phyloP scores from a whole-genome alignment of 2,329 filamentous ascomycete genomes.

The Pezicula radicicola region DNA sequence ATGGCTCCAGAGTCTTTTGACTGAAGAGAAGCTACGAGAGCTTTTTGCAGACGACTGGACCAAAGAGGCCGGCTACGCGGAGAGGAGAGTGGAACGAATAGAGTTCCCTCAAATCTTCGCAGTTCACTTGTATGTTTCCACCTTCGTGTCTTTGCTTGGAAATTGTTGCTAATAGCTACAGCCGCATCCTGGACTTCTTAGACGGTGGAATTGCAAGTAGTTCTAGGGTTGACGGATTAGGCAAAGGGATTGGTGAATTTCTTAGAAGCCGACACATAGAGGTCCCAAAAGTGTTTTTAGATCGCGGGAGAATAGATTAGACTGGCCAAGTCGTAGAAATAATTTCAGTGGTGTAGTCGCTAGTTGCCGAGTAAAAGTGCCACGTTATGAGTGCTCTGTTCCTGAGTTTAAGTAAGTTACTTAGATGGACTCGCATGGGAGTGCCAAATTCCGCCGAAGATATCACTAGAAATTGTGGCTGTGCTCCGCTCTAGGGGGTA shows the following conservation, averaged over 20 bases:
- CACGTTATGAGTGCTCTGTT: too few relatives aligned
- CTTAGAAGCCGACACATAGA: conserved; percentile 13
- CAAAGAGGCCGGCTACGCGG: not conserved
- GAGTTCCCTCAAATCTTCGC: conserved; percentile 35
- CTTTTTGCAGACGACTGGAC: conserved; percentile 13
- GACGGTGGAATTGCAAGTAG: not conserved
- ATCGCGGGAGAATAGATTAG: conserved; percentile 8
- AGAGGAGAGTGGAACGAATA: conserved; percentile 30
- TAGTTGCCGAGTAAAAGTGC: too few relatives aligned
- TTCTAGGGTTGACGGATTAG: conserved; percentile 11
- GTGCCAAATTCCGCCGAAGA: too few relatives aligned
- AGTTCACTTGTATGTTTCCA: conserved; percentile 6
- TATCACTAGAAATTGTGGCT: too few relatives aligned
- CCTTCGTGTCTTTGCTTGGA: not conserved
- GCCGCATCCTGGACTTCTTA: conserved; percentile 3
- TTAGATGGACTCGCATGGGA: too few relatives aligned
- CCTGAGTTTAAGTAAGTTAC: too few relatives aligned
- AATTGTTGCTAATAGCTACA: not conserved
- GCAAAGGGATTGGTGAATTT: conserved; percentile 16
- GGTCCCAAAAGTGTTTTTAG: conserved; percentile 6
- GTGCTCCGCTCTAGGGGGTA: too few relatives aligned
- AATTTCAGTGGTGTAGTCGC: too few relatives aligned
- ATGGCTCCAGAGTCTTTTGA: conserved; percentile 13
- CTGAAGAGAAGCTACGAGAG: conserved; percentile 5
- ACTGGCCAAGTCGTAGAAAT: not conserved